A percentile compares a stretch with the other conserved stretches of the same genome.
Conservation (phyloP, 176 grass and related monocot genomes). For the Chloris gayana region DNA sequence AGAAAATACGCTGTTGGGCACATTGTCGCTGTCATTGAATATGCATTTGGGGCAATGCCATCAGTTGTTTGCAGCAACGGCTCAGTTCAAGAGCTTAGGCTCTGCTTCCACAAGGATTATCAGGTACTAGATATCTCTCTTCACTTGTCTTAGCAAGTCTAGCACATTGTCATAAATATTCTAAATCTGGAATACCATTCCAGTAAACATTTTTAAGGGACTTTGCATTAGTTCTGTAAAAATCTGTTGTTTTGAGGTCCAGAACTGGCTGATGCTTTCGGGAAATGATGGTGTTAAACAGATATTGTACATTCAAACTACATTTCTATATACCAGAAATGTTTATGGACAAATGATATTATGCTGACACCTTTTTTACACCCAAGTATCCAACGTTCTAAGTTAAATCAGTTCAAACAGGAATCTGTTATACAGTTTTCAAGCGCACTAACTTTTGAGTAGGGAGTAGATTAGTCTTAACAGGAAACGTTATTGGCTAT, state of each 20-base stretch:
- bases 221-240: neutral
- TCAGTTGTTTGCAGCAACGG: conserved; percentile 50
- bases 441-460: neutral
- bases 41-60: conserved; percentile 55
- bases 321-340: neutral
- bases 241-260: neutral
- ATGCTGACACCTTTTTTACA: neutral
- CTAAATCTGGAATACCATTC: neutral
- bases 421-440: neutral
- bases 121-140: conserved; percentile 37
- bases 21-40: conserved; percentile 43
- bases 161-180: neutral
- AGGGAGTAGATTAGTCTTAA: neutral
- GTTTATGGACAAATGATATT: neutral
- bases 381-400: neutral
- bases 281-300: neutral
- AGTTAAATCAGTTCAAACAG: conserved; percentile 1
- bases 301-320: neutral
- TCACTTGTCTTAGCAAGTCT: neutral
- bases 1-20: conserved; percentile 32
- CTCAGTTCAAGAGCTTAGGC: conserved; percentile 56
- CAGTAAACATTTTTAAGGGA: neutral
- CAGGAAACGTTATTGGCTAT: neutral
- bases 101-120: conserved; percentile 64
- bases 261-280: neutral